Evolutionary conservation across 1,284 basidiomycete genomes (phyloP).

Genomic region (Pyrrhoderma lamaoense): DNA sequence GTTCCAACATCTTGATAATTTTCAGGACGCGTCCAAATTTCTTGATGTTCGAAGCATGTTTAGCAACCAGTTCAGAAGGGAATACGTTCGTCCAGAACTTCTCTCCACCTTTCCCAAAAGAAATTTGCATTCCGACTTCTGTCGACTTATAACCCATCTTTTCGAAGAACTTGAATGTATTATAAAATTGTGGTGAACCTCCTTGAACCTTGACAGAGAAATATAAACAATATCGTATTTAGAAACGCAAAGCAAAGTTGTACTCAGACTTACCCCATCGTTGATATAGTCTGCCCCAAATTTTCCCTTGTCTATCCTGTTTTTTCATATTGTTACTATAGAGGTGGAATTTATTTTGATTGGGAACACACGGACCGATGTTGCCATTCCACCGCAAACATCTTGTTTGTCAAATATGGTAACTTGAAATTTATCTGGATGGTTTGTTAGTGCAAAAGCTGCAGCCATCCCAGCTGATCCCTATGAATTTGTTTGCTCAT

Average conservation of each 20-base stretch:
- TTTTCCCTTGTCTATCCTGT: conserved; percentile 37
- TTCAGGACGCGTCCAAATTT: conserved; percentile 51
- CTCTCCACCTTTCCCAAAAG: conserved; percentile 51
- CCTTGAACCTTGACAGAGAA: conserved; percentile 29
- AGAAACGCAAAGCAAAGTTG: too few relatives aligned
- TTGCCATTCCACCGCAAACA: conserved; percentile 54
- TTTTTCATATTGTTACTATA: background rate
- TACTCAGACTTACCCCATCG: conserved; percentile 36
- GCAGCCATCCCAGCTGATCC: conserved; percentile 41
- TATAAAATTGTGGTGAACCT: conserved; percentile 51
- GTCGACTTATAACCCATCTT: conserved; percentile 44
- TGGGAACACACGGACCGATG: conserved; percentile 35
- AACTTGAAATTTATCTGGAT: conserved; percentile 50
- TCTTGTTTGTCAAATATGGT: conserved; percentile 46
- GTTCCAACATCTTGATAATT: conserved; percentile 46
- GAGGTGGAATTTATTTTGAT: background rate
- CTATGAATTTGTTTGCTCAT: background rate
- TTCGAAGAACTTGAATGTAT: conserved; percentile 52
- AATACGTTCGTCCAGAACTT: conserved; percentile 65
- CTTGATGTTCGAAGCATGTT: conserved; percentile 44
- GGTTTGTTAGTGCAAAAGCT: conserved; percentile 45
- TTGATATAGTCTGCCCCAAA: conserved; percentile 52
- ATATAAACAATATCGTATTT: background rate
- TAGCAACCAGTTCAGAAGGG: conserved; percentile 45
- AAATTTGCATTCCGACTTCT: conserved; percentile 56